phyloP scores from a whole-genome alignment of 176 grass and related monocot genomes.

The Aegilops longissima region DNA sequence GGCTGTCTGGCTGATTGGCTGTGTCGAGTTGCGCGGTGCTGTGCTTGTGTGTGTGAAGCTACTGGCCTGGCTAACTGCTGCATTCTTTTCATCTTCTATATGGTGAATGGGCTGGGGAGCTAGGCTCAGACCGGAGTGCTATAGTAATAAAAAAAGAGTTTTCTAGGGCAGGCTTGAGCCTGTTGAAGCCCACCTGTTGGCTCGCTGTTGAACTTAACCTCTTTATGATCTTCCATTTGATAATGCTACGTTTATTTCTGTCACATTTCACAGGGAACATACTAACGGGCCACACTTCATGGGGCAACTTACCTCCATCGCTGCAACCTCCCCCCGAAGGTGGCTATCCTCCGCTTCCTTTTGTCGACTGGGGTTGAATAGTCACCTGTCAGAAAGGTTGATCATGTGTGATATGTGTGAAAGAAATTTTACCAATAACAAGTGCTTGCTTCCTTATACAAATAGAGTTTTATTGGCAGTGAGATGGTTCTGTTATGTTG shows the following conservation, averaged over 20 bases:
- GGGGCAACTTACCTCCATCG: conserved; percentile 85
- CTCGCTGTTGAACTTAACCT: neutral
- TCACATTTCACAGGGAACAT: conserved; percentile 43
- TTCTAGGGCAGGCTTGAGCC: no score
- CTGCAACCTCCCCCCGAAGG: conserved; percentile 73
- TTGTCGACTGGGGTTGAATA: conserved; percentile 71
- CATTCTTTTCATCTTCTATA: no score
- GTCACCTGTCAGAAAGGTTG: neutral
- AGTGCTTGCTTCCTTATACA: neutral
- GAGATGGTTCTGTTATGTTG: neutral
- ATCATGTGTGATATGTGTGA: neutral
- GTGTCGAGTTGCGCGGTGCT: no score
- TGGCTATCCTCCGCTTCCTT: conserved; percentile 56
- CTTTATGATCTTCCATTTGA: neutral
- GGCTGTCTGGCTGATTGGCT: no score
- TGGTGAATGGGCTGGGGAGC: no score
- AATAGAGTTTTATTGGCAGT: neutral
- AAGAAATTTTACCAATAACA: neutral
- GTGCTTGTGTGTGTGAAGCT: no score
- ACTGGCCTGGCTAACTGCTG: no score
- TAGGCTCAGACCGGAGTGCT: no score
- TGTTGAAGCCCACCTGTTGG: no score
- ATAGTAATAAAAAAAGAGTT: no score
- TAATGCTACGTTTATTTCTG: neutral
- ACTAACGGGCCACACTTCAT: conserved; percentile 36